Conservation (phyloP, 2,329 filamentous ascomycete genomes). For the Trichoderma lentiforme region DNA sequence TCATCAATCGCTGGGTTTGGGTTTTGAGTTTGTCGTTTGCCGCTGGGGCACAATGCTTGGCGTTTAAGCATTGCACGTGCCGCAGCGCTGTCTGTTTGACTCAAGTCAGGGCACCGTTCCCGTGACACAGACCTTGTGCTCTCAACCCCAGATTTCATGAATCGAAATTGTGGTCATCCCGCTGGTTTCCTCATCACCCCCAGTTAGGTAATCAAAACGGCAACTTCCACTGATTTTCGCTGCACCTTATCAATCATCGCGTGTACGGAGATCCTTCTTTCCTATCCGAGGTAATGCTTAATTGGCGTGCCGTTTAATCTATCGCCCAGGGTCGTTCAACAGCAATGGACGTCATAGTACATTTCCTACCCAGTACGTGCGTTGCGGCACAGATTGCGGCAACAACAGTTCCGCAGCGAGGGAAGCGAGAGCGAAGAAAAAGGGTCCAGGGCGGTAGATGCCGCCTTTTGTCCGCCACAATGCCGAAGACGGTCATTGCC, state of each 20-base stretch:
- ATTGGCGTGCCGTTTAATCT: not conserved
- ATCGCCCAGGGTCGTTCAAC: not conserved
- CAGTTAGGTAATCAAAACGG: not conserved
- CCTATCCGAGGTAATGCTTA: not conserved
- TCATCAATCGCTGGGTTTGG: not conserved
- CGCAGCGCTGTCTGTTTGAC: not conserved
- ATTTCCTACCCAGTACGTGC: not conserved
- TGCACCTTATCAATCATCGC: not conserved
- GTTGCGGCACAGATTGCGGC: not conserved
- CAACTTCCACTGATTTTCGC: not conserved
- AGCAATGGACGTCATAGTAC: slow-evolving; percentile 3
- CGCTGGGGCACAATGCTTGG: not conserved
- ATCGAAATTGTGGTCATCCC: not conserved
- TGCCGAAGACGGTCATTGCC: not conserved
- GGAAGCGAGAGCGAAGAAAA: not conserved
- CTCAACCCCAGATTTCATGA: not conserved
- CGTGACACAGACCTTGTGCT: not conserved
- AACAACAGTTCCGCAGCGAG: not conserved
- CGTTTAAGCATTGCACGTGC: not conserved
- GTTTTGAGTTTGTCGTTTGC: not conserved
- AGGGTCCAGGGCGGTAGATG: not conserved
- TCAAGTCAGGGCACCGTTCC: not conserved
- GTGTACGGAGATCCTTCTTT: not conserved
- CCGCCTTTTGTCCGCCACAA: slow-evolving; percentile 1
- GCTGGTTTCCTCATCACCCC: not conserved